Percentiles rank a stretch among this genome's conserved stretches.
These are phyloP conservation scores for Exophiala calicioides DNA, from an alignment of 2,329 filamentous ascomycete species.

Conservation along the genomic window DNA sequence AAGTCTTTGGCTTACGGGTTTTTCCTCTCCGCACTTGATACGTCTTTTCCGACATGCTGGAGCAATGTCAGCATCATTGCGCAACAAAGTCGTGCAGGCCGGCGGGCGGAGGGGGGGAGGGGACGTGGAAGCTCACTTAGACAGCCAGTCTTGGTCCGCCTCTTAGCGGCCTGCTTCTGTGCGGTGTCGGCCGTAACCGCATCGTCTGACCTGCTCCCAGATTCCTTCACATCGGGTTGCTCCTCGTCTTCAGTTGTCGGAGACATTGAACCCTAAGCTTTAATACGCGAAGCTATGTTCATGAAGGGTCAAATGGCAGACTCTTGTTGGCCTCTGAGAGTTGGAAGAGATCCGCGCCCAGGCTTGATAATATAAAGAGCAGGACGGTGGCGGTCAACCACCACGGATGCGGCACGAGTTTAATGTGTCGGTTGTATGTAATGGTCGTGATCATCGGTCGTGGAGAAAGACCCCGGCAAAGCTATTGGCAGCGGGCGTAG, in stretches of 20 bases:
- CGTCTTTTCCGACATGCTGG: slow-evolving; percentile 86
- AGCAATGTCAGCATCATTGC: slow-evolving; percentile 10
- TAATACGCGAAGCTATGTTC: not conserved
- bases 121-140: slow-evolving; percentile 63
- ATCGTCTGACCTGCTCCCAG: slow-evolving; percentile 44
- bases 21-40: slow-evolving; percentile 94
- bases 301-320: not conserved
- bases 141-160: slow-evolving; percentile 89
- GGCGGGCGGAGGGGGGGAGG: not conserved
- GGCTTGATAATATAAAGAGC: too few species aligned
- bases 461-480: slow-evolving; percentile 1
- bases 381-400: not conserved
- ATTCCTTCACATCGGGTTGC: slow-evolving; percentile 31
- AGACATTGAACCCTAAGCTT: slow-evolving; percentile 15
- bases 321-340: not conserved
- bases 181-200: slow-evolving; percentile 8
- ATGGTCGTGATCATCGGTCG: not conserved
- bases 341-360: not conserved
- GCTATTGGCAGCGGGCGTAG: not conserved
- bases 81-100: slow-evolving; percentile 1
- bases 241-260: slow-evolving; percentile 23
- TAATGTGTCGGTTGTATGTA: not conserved
- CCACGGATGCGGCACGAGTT: not conserved
- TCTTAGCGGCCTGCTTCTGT: slow-evolving; percentile 49
- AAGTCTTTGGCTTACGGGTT: slow-evolving; percentile 36